Percentiles rank a stretch among this genome's conserved stretches.
These are phyloP conservation scores for Euphorbia lathyris DNA, from an alignment of 345 rosid genomes.

Conservation along the genomic window DNA sequence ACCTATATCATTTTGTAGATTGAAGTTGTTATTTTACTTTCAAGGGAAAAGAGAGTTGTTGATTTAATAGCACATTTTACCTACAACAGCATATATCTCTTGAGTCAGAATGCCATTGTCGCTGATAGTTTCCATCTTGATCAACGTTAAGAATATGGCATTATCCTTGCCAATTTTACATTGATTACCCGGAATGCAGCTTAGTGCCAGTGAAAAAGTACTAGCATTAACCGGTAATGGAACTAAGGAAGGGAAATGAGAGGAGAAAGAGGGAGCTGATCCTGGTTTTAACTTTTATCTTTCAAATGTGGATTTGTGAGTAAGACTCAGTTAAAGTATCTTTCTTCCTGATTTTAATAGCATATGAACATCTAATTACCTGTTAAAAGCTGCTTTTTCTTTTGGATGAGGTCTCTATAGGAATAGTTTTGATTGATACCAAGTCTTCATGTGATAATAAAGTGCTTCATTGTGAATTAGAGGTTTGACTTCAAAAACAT, in stretches of 20 bases:
- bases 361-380: neutral
- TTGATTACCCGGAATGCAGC: neutral
- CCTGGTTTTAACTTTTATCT: neutral
- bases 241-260: neutral
- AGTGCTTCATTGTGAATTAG: neutral
- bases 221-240: neutral
- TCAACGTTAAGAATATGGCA: neutral
- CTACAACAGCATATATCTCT: neutral
- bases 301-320: neutral
- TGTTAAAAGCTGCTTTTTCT: neutral
- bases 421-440: neutral
- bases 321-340: neutral
- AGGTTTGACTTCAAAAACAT: neutral
- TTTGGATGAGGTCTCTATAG: neutral
- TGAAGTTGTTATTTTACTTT: too few relatives aligned
- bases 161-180: too few relatives aligned
- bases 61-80: neutral
- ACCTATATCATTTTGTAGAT: neutral
- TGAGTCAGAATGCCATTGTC: neutral
- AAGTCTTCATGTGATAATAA: neutral
- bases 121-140: neutral
- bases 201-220: neutral
- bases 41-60: neutral
- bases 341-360: neutral
- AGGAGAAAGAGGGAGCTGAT: neutral